Base-by-base conservation (phyloP, 768 basidiomycete species). In the Boletus subcaerulescens region DNA sequence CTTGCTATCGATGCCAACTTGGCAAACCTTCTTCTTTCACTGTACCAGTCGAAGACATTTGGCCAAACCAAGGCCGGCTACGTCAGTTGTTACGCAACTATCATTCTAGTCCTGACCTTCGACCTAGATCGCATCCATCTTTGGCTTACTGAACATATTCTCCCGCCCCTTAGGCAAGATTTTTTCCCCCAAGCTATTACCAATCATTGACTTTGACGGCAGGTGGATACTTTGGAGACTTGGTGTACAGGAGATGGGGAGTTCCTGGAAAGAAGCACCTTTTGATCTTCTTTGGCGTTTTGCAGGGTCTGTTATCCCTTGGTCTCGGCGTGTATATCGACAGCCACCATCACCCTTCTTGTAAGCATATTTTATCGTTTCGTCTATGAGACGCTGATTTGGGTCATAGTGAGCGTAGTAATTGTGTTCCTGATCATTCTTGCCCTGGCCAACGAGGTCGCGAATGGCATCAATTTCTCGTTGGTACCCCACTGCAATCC, bases 241-340 rank as follows among this genome's bases (percentile, higher is more conserved):
- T 55, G 33, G 48, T n/a, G 17, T 55, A 55, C 38, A 50, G 44
- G 10, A 50, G 24, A 32, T 55, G 43, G 43, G 48, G 54, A 15
- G 54, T 55, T 7, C 48, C 54, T 15, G 54, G 54, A 4, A 55
- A 55, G 29, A 55, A 55, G 17, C 49, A 50, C 20, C 38, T 55
- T 7, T 7, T 55, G 43, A 18, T 55, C 45, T 50, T n/a, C 22
- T 12, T 55, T 11, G 54, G 54, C 2, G 6, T 50, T 18, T 11
- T 13, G 5, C 54, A 55, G 32, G 54, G 54, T 15, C n/a, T 55
- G 5, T 14, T 55, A 40, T 45, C 54, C 20, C 22, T 55, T 11
- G 48, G 48, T 20, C 43, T 55, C 18, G 83, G 83, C 22, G 48
- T 80, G 5, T 81, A 81, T 51, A 68, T 73, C 14, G 68, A 72